Conservation (phyloP, 805 yeast species). For the Schwanniomyces sp. region DNA sequence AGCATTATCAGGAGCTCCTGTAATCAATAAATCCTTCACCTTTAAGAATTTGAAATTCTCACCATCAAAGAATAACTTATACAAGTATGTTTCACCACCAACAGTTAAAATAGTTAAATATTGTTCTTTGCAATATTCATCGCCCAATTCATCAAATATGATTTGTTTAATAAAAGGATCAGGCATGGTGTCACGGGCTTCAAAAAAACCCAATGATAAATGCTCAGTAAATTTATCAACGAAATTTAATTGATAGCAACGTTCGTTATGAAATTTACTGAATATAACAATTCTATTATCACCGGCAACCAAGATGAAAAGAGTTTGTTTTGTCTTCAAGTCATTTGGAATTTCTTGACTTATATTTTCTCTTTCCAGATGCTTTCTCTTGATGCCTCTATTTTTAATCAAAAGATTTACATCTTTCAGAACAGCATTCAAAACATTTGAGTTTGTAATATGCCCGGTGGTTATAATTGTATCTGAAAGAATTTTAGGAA, state of each 20-base stretch:
- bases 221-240: constrained; percentile 47
- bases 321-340: constrained; percentile 32
- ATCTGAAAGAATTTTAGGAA: constrained; percentile 41
- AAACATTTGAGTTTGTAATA: constrained; percentile 47
- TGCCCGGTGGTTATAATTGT: constrained; percentile 70
- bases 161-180: constrained; percentile 74
- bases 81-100: constrained; percentile 77
- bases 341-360: constrained; percentile 4
- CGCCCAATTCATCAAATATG: constrained; percentile 66
- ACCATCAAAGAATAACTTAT: constrained; percentile 55
- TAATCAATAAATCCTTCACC: constrained; percentile 47
- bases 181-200: constrained; percentile 53
- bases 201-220: constrained; percentile 46
- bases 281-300: constrained; percentile 72
- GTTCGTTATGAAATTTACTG: constrained; percentile 52
- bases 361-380: neutral
- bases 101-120: constrained; percentile 69
- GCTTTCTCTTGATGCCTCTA: constrained; percentile 31
- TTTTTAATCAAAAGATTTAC: constrained; percentile 22
- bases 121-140: constrained; percentile 51
- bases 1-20: constrained; percentile 83
- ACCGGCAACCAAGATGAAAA: constrained; percentile 70
- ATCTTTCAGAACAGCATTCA: constrained; percentile 31
- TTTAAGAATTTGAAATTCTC: constrained; percentile 41
- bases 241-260: constrained; percentile 52